These are phyloP conservation scores for Stylosanthes scabra DNA, from an alignment of 331 rosid species.

Conservation along the genomic window DNA sequence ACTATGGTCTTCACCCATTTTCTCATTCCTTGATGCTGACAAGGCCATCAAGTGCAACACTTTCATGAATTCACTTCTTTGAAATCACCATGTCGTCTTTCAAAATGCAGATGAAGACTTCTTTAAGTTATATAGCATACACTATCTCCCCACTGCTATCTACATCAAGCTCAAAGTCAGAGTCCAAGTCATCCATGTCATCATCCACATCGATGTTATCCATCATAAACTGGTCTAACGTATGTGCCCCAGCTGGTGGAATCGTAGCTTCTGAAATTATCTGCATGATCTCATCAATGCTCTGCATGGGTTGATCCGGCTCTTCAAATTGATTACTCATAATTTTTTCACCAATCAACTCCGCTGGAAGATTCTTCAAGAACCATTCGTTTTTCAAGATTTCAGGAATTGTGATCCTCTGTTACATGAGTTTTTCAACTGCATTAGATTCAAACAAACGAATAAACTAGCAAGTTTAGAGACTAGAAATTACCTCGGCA, in stretches of 20 bases:
- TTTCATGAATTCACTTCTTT: constrained; percentile 5
- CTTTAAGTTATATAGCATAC: constrained; percentile 68
- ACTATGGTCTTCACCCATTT: constrained; percentile 15
- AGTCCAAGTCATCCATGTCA: constrained; percentile 77
- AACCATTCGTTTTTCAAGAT: constrained; percentile 86
- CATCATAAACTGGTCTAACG: constrained; percentile 51
- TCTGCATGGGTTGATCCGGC: constrained; percentile 94
- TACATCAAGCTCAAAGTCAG: constrained; percentile 86
- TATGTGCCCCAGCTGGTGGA: constrained; percentile 73
- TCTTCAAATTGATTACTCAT: constrained; percentile 72
- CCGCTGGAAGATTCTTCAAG: constrained; percentile 84
- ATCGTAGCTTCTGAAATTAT: constrained; percentile 92
- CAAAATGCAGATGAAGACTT: constrained; percentile 18
- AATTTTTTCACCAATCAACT: constrained; percentile 70
- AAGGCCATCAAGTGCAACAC: constrained; percentile 23
- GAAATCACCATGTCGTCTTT: neutral
- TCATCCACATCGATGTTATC: constrained; percentile 71
- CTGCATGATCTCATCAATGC: constrained; percentile 83
- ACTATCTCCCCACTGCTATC: constrained; percentile 99
- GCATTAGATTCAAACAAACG: constrained; percentile 14
- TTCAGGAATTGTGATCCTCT: constrained; percentile 91
- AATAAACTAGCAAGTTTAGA: constrained; percentile 26
- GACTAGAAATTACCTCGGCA: constrained; percentile 55
- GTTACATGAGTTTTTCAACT: constrained; percentile 43
- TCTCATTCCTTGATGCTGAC: constrained; percentile 26